A percentile compares a stretch with the other conserved stretches of the same genome.
Conservation (phyloP, 768 basidiomycete genomes). For the Pluteus cervinus region DNA sequence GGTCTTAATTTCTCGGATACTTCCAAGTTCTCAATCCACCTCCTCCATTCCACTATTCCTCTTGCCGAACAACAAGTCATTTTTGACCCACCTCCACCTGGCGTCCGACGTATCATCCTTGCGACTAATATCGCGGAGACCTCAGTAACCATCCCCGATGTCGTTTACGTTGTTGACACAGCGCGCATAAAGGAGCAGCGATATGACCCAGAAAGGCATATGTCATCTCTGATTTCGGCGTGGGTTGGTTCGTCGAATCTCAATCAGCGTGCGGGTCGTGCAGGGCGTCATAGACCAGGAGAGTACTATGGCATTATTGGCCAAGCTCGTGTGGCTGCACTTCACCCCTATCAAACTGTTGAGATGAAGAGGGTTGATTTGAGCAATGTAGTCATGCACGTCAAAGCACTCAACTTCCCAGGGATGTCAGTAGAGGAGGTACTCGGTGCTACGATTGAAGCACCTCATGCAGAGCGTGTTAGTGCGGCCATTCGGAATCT, state of each 20-base stretch:
- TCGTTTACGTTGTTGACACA: conserved; percentile 90
- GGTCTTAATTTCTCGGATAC: conserved; percentile 58
- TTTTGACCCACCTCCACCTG: conserved; percentile 73
- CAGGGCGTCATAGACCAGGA: conserved; percentile 85
- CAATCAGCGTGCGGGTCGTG: conserved; percentile 88
- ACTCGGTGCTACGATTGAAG: conserved; percentile 78
- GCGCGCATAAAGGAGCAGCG: conserved; percentile 84
- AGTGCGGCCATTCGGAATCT: conserved; percentile 73
- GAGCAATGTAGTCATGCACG: conserved; percentile 92
- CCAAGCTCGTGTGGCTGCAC: conserved; percentile 45
- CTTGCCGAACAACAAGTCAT: conserved; percentile 84
- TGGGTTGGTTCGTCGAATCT: conserved; percentile 91
- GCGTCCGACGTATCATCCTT: conserved; percentile 83
- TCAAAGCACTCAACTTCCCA: conserved; percentile 89
- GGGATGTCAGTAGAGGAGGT: conserved; percentile 85
- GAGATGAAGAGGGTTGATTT: conserved; percentile 93
- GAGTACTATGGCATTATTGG: conserved; percentile 87
- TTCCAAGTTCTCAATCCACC: conserved; percentile 59
- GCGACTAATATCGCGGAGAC: conserved; percentile 96
- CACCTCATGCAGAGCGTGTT: conserved; percentile 75
- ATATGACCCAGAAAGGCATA: conserved; percentile 84
- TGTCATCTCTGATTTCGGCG: conserved; percentile 83
- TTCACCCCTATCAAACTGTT: conserved; percentile 81
- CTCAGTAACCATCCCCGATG: conserved; percentile 91
- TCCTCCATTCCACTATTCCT: conserved; percentile 87